These are phyloP conservation scores for Neurospora tetrasperma DNA, from an alignment of 495 filamentous ascomycete genomes.

Conservation along the genomic window DNA sequence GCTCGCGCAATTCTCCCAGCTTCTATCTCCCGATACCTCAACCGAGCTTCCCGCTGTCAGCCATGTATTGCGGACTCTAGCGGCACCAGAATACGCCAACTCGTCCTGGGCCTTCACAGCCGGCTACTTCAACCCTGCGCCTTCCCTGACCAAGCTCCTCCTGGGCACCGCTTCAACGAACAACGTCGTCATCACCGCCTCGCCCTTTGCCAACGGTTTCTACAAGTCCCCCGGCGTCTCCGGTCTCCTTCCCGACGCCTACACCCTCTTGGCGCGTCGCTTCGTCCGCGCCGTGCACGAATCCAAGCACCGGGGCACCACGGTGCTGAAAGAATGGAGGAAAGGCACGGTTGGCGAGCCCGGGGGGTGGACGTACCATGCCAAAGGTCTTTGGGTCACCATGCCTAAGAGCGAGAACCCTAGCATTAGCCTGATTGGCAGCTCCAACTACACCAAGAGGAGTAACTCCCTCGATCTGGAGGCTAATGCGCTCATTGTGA, in stretches of 20 bases:
- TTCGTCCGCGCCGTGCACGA: conserved; percentile 65
- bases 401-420: conserved; percentile 51
- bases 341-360: conserved; percentile 68
- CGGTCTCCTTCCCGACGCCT: conserved; percentile 81
- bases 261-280: conserved; percentile 72
- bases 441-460: conserved; percentile 91
- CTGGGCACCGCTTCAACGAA: conserved; percentile 54
- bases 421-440: conserved; percentile 74
- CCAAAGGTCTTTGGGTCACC: conserved; percentile 91
- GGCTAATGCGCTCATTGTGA: conserved; percentile 74
- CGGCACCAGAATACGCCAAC: conserved; percentile 45
- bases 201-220: conserved; percentile 91
- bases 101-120: conserved; percentile 92
- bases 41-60: conserved; percentile 80
- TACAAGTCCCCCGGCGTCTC: conserved; percentile 81
- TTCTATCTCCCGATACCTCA: conserved; percentile 67
- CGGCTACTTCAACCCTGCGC: conserved; percentile 94
- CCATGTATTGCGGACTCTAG: conserved; percentile 57
- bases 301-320: conserved; percentile 45
- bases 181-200: conserved; percentile 87
- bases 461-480: conserved; percentile 90
- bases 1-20: conserved; percentile 71
- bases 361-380: conserved; percentile 93
- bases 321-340: conserved; percentile 83
- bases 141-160: conserved; percentile 65